Evolutionary conservation across 2,329 filamentous ascomycete species (phyloP).

Genomic region (Juglanconis juglandina): DNA sequence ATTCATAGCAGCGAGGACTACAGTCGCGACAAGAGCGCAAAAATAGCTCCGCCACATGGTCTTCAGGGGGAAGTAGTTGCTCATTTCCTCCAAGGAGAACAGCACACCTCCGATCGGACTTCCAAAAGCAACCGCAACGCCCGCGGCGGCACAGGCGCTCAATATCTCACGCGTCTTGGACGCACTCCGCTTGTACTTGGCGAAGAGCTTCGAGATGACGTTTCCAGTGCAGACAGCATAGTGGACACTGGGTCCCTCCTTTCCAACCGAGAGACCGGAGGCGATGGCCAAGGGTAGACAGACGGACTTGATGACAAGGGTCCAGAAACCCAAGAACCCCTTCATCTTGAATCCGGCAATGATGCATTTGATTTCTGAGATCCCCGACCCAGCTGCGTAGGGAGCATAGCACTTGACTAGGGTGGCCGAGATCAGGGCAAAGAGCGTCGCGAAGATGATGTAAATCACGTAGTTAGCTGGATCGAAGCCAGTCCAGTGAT

Average conservation of each 20-base stretch:
- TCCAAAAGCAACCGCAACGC: constrained; percentile 93
- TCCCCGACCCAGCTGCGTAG: constrained; percentile 93
- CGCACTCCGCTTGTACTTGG: constrained; percentile 87
- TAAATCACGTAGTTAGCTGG: constrained; percentile 85
- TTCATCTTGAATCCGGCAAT: constrained; percentile 99
- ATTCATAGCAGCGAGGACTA: constrained; percentile 91
- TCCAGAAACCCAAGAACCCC: constrained; percentile 89
- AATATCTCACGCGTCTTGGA: constrained; percentile 94
- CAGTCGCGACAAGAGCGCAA: constrained; percentile 91
- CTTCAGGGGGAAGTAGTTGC: constrained; percentile 91
- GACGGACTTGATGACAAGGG: constrained; percentile 89
- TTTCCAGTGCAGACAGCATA: constrained; percentile 97
- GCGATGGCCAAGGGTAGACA: constrained; percentile 88
- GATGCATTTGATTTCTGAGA: constrained; percentile 99
- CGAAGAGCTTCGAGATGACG: constrained; percentile 88
- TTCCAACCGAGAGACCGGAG: constrained; percentile 90
- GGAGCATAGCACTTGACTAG: constrained; percentile 90
- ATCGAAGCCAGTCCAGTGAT: constrained; percentile 76
- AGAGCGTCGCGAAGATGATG: constrained; percentile 77
- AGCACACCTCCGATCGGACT: constrained; percentile 95
- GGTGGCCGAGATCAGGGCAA: constrained; percentile 76
- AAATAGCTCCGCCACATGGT: constrained; percentile 99
- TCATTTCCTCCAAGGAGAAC: constrained; percentile 98
- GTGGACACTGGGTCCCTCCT: constrained; percentile 97
- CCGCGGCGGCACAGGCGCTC: constrained; percentile 89